Percentiles rank a stretch among this genome's conserved stretches.
These are phyloP conservation scores for Geosmithia putterillii DNA, from an alignment of 2,329 filamentous ascomycete species.

Conservation along the genomic window DNA sequence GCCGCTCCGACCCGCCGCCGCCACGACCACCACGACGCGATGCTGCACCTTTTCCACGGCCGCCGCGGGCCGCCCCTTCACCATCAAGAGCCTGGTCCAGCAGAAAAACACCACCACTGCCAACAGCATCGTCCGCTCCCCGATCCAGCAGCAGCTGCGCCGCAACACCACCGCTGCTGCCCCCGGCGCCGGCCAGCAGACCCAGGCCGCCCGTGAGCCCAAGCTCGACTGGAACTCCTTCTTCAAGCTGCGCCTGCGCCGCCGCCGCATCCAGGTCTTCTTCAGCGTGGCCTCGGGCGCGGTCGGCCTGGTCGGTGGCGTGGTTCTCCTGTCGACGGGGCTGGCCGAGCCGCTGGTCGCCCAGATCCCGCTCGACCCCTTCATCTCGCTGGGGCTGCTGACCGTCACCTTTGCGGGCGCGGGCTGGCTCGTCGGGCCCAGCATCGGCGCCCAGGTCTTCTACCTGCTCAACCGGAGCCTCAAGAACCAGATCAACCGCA, in stretches of 20 bases:
- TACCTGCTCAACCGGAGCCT: slow-evolving; percentile 60
- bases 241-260: slow-evolving; percentile 77
- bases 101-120: background rate
- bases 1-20: background rate
- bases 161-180: background rate
- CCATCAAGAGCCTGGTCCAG: background rate
- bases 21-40: background rate
- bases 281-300: slow-evolving; percentile 59
- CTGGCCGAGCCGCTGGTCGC: slow-evolving; percentile 59
- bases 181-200: background rate
- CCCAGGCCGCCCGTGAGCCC: slow-evolving; percentile 2
- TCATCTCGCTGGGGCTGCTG: slow-evolving; percentile 72
- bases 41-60: background rate
- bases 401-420: slow-evolving; percentile 65
- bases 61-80: background rate
- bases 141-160: background rate
- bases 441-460: slow-evolving; percentile 69
- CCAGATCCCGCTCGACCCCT: slow-evolving; percentile 75
- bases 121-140: background rate
- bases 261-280: slow-evolving; percentile 70
- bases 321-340: slow-evolving; percentile 54
- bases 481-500: slow-evolving; percentile 64
- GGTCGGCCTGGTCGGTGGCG: slow-evolving; percentile 48
- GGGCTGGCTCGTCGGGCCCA: slow-evolving; percentile 82
- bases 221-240: slow-evolving; percentile 83